phyloP scores from a whole-genome alignment of 805 yeast genomes.

The Candida hungchunana region DNA sequence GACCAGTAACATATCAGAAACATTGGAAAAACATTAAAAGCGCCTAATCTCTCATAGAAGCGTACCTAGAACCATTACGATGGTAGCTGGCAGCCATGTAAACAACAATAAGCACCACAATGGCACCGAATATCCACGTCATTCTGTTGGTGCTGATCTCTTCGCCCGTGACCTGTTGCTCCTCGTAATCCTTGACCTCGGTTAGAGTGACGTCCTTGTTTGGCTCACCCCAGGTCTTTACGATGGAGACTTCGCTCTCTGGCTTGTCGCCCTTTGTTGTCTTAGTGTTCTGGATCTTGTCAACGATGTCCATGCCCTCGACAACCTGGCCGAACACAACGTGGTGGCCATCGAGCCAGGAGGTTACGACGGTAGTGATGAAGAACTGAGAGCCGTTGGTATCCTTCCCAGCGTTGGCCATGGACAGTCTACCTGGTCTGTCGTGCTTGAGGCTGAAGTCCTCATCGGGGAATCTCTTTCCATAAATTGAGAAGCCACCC shows the following conservation, averaged over 20 bases:
- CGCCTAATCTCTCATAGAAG: slow-evolving; percentile 26
- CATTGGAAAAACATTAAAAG: neutral
- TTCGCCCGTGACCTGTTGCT: slow-evolving; percentile 8
- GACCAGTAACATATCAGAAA: neutral
- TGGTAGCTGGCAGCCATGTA: slow-evolving; percentile 19
- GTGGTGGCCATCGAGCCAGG: slow-evolving; percentile 52
- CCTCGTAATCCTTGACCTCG: slow-evolving; percentile 21
- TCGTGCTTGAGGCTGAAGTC: slow-evolving; percentile 64
- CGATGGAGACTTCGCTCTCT: slow-evolving; percentile 37
- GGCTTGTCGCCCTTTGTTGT: slow-evolving; percentile 42
- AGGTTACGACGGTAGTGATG: slow-evolving; percentile 52
- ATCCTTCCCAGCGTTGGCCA: slow-evolving; percentile 69
- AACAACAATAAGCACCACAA: slow-evolving; percentile 15
- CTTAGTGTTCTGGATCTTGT: slow-evolving; percentile 53
- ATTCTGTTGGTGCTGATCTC: slow-evolving; percentile 11
- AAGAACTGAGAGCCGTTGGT: slow-evolving; percentile 71
- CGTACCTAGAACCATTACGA: slow-evolving; percentile 17
- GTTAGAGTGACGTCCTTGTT: slow-evolving; percentile 18
- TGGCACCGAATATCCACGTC: slow-evolving; percentile 16
- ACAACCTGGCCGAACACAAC: slow-evolving; percentile 78
- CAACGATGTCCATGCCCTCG: slow-evolving; percentile 57
- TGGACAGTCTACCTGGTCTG: slow-evolving; percentile 62
- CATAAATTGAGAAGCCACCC: slow-evolving; percentile 81
- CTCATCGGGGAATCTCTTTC: slow-evolving; percentile 72
- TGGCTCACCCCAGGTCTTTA: slow-evolving; percentile 29